A percentile compares a stretch with the other conserved stretches of the same genome.
Evolutionary conservation across 768 basidiomycete species (phyloP).

Genomic region (Epithele typhae): DNA sequence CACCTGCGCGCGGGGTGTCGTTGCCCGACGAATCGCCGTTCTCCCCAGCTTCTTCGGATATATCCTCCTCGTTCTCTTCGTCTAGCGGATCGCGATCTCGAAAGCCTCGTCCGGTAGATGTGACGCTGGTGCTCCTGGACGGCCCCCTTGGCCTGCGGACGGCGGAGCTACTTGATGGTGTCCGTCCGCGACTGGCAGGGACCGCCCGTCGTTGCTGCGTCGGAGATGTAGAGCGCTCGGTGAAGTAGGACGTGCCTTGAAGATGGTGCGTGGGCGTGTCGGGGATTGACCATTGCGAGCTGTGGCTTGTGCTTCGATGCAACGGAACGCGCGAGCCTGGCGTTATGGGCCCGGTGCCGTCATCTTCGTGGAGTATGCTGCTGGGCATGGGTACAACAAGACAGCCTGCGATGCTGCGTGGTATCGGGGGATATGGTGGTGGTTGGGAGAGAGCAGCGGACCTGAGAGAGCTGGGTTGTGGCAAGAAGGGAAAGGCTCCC

Average conservation of each 20-base stretch:
- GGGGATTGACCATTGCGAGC: slow-evolving; percentile 52
- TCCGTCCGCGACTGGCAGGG: slow-evolving; percentile 41
- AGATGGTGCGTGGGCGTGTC: slow-evolving; percentile 63
- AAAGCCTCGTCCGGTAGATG: slow-evolving; percentile 44
- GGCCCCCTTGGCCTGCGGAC: slow-evolving; percentile 38
- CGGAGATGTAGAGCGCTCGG: slow-evolving; percentile 42
- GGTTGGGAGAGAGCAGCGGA: neutral
- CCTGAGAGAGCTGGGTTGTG: no score
- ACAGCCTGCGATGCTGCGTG: no score
- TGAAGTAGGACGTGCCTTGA: slow-evolving; percentile 66
- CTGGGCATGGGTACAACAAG: slow-evolving; percentile 11
- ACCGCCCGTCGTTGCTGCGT: slow-evolving; percentile 38
- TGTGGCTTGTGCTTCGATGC: slow-evolving; percentile 36
- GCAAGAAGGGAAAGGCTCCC: no score
- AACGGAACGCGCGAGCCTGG: slow-evolving; percentile 18
- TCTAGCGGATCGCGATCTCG: slow-evolving; percentile 44
- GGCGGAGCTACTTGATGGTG: slow-evolving; percentile 48
- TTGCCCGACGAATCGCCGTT: slow-evolving; percentile 33
- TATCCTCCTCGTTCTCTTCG: slow-evolving; percentile 53
- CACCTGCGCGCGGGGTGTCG: slow-evolving; percentile 25
- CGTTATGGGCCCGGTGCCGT: slow-evolving; percentile 5
- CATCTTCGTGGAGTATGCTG: slow-evolving; percentile 12
- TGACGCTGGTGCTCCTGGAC: slow-evolving; percentile 57
- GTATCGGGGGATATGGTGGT: no score
- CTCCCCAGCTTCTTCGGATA: slow-evolving; percentile 25